Conservation (phyloP, 352 stramenopile species). For the Phytophthora ohioensis region DNA sequence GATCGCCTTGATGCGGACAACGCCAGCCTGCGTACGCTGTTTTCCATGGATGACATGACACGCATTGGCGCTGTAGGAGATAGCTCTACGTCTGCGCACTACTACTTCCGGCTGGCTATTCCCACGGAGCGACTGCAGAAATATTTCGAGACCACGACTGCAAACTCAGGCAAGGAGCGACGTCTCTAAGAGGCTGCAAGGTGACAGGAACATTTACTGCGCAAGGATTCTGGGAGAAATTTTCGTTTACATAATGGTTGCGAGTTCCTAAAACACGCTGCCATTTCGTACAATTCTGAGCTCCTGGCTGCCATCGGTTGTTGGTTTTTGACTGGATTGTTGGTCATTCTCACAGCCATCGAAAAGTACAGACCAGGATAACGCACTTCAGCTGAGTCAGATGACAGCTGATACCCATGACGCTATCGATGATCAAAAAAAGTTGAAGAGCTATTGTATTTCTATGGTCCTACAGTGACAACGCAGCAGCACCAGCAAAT, state of each 20-base stretch:
- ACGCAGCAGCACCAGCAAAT: too few relatives aligned
- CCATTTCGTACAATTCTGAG: too few relatives aligned
- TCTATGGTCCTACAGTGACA: too few relatives aligned
- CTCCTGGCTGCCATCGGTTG: too few relatives aligned
- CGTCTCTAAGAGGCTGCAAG: constrained; percentile 24
- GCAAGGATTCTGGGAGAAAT: constrained; percentile 1
- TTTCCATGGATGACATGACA: constrained; percentile 89
- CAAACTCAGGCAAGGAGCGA: constrained; percentile 44
- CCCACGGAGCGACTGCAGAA: constrained; percentile 54
- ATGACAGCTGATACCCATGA: too few relatives aligned
- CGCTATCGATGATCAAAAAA: too few relatives aligned
- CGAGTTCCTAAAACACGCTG: too few relatives aligned
- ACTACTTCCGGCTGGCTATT: constrained; percentile 68
- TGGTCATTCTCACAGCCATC: too few relatives aligned
- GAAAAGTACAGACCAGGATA: too few relatives aligned
- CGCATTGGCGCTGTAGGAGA: constrained; percentile 46
- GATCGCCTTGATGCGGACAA: constrained; percentile 84
- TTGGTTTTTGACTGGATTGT: too few relatives aligned
- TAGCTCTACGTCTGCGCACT: constrained; percentile 44
- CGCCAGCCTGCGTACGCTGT: constrained; percentile 67
- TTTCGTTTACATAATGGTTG: constrained; percentile 11
- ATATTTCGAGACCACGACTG: constrained; percentile 66
- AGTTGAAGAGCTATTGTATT: too few relatives aligned
- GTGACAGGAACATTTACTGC: neutral
- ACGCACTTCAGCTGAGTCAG: too few relatives aligned